These are phyloP conservation scores for Pseudogymnoascus sp. DNA, from an alignment of 2,329 filamentous ascomycete genomes.

Conservation along the genomic window DNA sequence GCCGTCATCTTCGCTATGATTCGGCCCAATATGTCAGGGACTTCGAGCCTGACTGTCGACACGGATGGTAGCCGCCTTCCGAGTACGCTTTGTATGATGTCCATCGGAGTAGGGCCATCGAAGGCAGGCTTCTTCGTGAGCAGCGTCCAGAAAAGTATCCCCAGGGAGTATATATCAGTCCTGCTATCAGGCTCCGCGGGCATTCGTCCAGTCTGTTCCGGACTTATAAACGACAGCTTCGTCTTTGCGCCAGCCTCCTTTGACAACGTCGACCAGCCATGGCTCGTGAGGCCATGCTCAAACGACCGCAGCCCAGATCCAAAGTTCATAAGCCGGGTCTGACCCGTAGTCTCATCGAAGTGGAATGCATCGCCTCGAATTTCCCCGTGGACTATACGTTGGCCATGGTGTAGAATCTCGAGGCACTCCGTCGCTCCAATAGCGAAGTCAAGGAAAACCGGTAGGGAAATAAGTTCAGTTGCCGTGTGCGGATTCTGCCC, in stretches of 20 bases:
- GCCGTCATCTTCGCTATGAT: constrained; percentile 90
- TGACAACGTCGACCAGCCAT: constrained; percentile 77
- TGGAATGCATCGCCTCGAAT: constrained; percentile 87
- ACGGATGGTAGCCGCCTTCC: constrained; percentile 69
- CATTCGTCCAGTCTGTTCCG: constrained; percentile 89
- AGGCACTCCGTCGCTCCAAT: constrained; percentile 79
- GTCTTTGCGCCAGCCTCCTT: constrained; percentile 79
- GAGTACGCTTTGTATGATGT: constrained; percentile 85
- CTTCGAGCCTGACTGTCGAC: constrained; percentile 67
- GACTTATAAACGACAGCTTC: constrained; percentile 85
- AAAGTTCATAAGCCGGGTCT: constrained; percentile 74
- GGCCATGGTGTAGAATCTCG: constrained; percentile 83
- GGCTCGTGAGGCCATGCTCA: constrained; percentile 77
- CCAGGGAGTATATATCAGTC: constrained; percentile 89
- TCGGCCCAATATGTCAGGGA: constrained; percentile 71
- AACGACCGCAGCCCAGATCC: constrained; percentile 82
- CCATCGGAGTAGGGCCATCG: constrained; percentile 69
- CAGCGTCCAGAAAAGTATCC: constrained; percentile 81
- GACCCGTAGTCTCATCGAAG: constrained; percentile 61
- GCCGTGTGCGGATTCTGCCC: neutral
- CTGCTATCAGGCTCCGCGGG: constrained; percentile 84
- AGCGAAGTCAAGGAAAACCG: constrained; percentile 80
- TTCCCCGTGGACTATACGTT: constrained; percentile 82
- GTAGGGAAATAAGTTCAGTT: constrained; percentile 43
- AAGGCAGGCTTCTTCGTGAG: constrained; percentile 74